Conservation (phyloP, 805 yeast genomes). For the Saturnispora dispora region DNA sequence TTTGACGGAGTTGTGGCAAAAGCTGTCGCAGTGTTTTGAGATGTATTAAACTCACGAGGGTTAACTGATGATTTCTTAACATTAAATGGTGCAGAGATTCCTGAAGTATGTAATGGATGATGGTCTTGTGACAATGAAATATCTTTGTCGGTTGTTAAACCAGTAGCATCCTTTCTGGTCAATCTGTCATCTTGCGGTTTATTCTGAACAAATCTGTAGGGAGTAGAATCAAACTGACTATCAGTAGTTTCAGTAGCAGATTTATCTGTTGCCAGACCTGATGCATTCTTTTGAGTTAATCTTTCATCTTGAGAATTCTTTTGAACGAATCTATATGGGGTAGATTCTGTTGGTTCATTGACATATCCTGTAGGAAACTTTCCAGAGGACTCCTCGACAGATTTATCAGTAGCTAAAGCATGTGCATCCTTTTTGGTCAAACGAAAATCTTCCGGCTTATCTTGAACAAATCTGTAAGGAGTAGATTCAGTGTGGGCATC, state of each 20-base stretch:
- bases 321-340: constrained; percentile 10
- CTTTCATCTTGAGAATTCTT: neutral
- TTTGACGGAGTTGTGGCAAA: neutral
- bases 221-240: neutral
- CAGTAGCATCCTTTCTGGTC: neutral
- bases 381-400: neutral
- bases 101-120: neutral
- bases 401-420: neutral
- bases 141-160: neutral
- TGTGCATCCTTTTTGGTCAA: constrained; percentile 2
- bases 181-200: neutral
- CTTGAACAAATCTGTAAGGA: constrained; percentile 5
- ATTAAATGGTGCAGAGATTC: neutral
- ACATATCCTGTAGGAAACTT: neutral
- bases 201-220: neutral
- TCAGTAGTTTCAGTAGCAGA: neutral
- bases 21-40: neutral
- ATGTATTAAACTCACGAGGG: neutral
- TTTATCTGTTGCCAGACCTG: neutral
- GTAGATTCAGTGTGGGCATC: neutral
- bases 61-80: neutral
- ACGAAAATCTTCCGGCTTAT: neutral
- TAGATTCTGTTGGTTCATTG: constrained; percentile 1
- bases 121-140: neutral
- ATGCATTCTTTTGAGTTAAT: constrained; percentile 1